Percentiles rank a stretch among this genome's conserved stretches.
These are phyloP conservation scores for Thecaphora frezii DNA, from an alignment of 1,284 basidiomycete species.

Conservation along the genomic window DNA sequence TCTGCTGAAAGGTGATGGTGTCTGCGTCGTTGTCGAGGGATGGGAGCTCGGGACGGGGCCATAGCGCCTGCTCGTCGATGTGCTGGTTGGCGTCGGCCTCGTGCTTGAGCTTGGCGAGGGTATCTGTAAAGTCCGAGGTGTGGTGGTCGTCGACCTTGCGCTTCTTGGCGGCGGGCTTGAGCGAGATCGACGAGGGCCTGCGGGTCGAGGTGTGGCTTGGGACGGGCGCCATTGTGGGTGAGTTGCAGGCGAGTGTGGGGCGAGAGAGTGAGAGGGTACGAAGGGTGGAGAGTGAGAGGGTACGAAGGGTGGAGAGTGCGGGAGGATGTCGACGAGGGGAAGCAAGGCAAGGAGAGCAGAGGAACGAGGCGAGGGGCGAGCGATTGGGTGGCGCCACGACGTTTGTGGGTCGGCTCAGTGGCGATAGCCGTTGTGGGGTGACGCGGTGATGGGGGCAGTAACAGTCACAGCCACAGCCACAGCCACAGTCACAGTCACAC, in stretches of 20 bases:
- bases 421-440: too few species aligned
- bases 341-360: background rate
- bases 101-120: slow-evolving; percentile 41
- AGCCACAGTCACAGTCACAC: too few species aligned
- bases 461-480: too few species aligned
- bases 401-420: too few species aligned
- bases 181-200: too few species aligned
- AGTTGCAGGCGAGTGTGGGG: slow-evolving; percentile 7
- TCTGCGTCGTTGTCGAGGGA: slow-evolving; percentile 35
- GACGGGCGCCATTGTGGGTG: slow-evolving; percentile 40
- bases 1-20: slow-evolving; percentile 54
- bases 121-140: slow-evolving; percentile 44
- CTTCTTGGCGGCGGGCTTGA: slow-evolving; percentile 18
- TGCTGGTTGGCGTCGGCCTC: slow-evolving; percentile 31
- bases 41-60: slow-evolving; percentile 43
- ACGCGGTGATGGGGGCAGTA: background rate
- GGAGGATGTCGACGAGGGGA: too few species aligned
- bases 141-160: slow-evolving; percentile 36
- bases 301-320: too few species aligned
- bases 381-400: too few species aligned
- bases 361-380: background rate
- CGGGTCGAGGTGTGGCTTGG: slow-evolving; percentile 16
- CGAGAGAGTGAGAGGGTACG: background rate
- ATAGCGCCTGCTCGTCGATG: slow-evolving; percentile 36
- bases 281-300: slow-evolving; percentile 1